Evolutionary conservation across 2,329 filamentous ascomycete genomes (phyloP), one percentile per base, ranked within the genome.

Genomic region (Cladosporium sp.): DNA sequence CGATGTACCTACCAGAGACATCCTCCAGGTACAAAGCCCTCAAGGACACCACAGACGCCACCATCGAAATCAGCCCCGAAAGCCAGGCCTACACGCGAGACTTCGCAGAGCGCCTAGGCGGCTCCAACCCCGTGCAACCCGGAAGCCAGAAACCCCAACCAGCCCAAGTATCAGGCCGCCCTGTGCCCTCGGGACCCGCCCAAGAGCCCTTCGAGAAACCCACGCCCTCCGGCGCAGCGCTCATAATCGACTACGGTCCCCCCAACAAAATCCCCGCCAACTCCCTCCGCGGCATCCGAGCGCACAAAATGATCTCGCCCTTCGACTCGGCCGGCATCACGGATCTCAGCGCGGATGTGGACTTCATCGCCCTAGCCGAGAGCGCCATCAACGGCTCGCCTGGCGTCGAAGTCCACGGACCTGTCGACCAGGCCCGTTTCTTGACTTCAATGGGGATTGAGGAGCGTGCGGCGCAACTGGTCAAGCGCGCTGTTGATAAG

Each of bases 241-340:
- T 98, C n/a, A 88, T 98, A 59, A 82, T 98, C 39, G 93, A 98
- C 72, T 98, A 98, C 70, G 93, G 93, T 15, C 86, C 92, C 4
- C 69, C 82, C 3, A 76, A 83, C 51, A 86, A 80, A 0, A 83
- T 98, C 42, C 93, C 93, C 2, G 75, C 86, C 53, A 95, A 95
- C 75, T 94, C 90, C 0, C 78, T 98, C 18, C 86, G 93, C 27
- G 93, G 93, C 18, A 97, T 98, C 67, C 80, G 83, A 30, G 74
- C 78, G 12, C 93, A 98, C 71, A 73, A 76, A 19, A 77, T 78
- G 19, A 86, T 95, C 39, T 90, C 83, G 18, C 89, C 93, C 3
- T 89, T 98, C 61, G 77, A 79, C 1, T 76, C 81, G 5, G 87
- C 93, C 0, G 93, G 93, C 0, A 78, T 85, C 20, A 90, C 94